Evolutionary conservation across 495 filamentous ascomycete genomes (phyloP), one percentile per base, ranked within the genome.

Genomic region (Umbilicaria muhlenbergii): DNA sequence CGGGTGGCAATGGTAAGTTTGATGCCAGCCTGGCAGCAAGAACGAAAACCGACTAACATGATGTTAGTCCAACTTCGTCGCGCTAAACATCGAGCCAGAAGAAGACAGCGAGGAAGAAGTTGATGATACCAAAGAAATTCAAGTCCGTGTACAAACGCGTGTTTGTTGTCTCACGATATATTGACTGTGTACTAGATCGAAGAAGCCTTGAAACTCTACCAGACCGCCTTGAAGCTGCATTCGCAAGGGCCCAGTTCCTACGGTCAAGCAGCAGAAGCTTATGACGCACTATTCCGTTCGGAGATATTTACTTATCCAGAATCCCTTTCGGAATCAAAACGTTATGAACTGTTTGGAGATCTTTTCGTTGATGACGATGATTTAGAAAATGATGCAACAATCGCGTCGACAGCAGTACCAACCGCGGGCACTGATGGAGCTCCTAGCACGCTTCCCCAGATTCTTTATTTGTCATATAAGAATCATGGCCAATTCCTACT

Each of bases 301-400:
- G 92, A 96, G 42, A 89, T 96, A 49, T 96, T 99, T 64, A 80
- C 73, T 58, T 93, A 84, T 55, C 79, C 81, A 34, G 87, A 95
- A 52, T 82, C 80, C 32, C 64, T 81, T 19, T 83, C 86, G 32
- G 85, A 93, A 49, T 83, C 80, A 54, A 71, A 75, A 42, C 71
- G 81, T 44, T 61, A 72, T 44, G 74, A 81, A 45, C 57, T 75
- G 18, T 74, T 80, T 42, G 77, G 80, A 11, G 65, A 75, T 42
- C 67, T 65, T 15, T 49, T 56, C 5, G 62, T 62, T 16, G 36
- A 53, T 21, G 51, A 64, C 28, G 69, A 73, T 40, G 65, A 64
- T 41, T 48, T 54, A 21, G 49, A 58, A 19, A 47, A 63, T 32
- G 58, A 64, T 11, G 24, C 56, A 3, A 56, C 71, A 6, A 61